Evolutionary conservation across 2,329 filamentous ascomycete genomes (phyloP).

Genomic region (Aspergillus sp.): DNA sequence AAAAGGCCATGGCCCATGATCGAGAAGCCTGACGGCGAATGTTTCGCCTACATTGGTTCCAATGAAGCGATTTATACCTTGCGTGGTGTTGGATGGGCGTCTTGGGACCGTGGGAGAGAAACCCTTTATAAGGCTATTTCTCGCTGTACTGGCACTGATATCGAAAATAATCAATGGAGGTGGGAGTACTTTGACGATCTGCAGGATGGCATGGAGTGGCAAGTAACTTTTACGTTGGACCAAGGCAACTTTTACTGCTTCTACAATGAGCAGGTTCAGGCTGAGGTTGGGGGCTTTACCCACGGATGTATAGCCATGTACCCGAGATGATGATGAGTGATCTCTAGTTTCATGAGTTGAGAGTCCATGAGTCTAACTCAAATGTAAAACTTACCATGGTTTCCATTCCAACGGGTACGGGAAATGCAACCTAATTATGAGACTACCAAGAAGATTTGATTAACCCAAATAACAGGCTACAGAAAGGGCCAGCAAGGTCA

Average conservation of each 20-base stretch:
- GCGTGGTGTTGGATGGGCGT: neutral
- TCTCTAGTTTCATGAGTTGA: neutral
- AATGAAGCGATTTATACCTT: neutral
- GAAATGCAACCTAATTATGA: neutral
- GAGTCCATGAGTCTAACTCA: neutral
- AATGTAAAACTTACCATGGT: neutral
- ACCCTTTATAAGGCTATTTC: neutral
- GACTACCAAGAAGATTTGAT: neutral
- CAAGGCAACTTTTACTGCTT: neutral
- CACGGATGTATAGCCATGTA: neutral
- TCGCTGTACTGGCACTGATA: neutral
- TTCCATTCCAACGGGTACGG: neutral
- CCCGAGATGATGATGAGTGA: neutral
- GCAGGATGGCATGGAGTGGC: neutral
- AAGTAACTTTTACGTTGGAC: neutral
- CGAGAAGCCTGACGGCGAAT: neutral
- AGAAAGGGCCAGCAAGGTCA: neutral
- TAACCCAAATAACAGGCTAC: neutral
- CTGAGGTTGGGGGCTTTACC: neutral
- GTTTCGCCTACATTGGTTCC: neutral
- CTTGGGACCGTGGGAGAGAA: neutral
- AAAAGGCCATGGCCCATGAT: constrained; percentile 5
- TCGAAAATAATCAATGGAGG: neutral
- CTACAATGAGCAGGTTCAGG: neutral
- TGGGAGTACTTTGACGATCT: neutral